A percentile compares a stretch with the other conserved stretches of the same genome.
phyloP scores from a whole-genome alignment of 768 basidiomycete genomes.

The Tylopilus vinaceipallidus region DNA sequence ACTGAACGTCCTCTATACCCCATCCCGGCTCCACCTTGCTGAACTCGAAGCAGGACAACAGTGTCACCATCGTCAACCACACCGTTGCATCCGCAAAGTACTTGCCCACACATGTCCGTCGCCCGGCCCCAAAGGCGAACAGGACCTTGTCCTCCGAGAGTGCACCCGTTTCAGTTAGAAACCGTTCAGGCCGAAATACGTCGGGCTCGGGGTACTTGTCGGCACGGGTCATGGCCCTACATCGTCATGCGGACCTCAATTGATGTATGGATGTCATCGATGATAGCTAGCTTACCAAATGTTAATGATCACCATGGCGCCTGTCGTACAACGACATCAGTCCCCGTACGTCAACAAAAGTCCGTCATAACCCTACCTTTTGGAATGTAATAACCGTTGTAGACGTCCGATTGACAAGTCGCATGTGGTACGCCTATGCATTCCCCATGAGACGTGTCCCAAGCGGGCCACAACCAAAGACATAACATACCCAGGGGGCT shows the following conservation, averaged over 20 bases:
- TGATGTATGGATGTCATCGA: not conserved
- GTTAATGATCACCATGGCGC: not conserved
- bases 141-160: not conserved
- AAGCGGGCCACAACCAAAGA: not conserved
- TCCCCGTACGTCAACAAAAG: not conserved
- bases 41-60: conserved; percentile 5
- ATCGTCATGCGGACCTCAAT: not conserved
- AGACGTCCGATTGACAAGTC: conserved; percentile 13
- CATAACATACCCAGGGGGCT: conserved; percentile 7
- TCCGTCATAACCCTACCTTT: conserved; percentile 10
- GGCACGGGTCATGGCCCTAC: conserved; percentile 1
- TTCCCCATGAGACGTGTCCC: not conserved
- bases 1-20: not conserved
- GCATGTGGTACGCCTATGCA: not conserved
- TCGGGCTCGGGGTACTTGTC: conserved; percentile 1
- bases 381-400: conserved; percentile 21
- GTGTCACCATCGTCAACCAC: conserved; percentile 4
- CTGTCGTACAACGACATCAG: not conserved
- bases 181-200: not conserved
- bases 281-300: not conserved
- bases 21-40: not conserved
- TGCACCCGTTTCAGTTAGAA: not conserved
- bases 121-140: not conserved
- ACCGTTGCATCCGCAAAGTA: not conserved
- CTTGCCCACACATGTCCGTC: not conserved